phyloP scores from a whole-genome alignment of 768 basidiomycete genomes.

The Lactifluus piperatus region DNA sequence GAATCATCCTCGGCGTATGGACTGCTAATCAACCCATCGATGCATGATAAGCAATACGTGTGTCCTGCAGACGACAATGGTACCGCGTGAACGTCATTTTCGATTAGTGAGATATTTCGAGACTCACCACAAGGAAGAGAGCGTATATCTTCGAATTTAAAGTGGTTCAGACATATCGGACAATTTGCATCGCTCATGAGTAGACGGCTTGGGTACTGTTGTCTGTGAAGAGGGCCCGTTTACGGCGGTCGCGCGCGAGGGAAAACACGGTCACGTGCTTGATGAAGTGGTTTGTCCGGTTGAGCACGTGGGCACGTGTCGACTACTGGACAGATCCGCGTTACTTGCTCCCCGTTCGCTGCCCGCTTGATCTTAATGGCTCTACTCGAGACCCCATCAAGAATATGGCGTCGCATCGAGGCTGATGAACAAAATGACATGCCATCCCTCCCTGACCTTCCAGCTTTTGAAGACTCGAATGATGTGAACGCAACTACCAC shows the following conservation, averaged over 20 bases:
- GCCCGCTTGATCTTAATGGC: constrained; percentile 2
- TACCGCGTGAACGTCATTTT: neutral
- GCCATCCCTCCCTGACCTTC: constrained; percentile 74
- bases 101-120: neutral
- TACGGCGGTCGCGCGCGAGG: too few relatives aligned
- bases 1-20: neutral
- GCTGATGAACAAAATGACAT: constrained; percentile 66
- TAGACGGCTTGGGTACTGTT: neutral
- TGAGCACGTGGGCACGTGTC: neutral
- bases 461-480: constrained; percentile 57
- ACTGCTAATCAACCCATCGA: neutral
- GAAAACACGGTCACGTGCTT: constrained; percentile 12
- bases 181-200: constrained; percentile 6
- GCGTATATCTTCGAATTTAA: neutral
- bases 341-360: neutral
- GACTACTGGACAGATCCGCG: too few relatives aligned
- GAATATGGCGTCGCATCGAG: constrained; percentile 79
- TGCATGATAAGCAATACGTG: constrained; percentile 9
- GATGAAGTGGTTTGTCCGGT: neutral
- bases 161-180: constrained; percentile 11
- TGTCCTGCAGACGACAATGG: neutral
- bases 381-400: constrained; percentile 65
- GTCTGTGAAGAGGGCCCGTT: neutral
- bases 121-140: constrained; percentile 11
- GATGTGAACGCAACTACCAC: constrained; percentile 32